phyloP scores from a whole-genome alignment of 2,329 filamentous ascomycete genomes.

The Xylaria hypoxylon region DNA sequence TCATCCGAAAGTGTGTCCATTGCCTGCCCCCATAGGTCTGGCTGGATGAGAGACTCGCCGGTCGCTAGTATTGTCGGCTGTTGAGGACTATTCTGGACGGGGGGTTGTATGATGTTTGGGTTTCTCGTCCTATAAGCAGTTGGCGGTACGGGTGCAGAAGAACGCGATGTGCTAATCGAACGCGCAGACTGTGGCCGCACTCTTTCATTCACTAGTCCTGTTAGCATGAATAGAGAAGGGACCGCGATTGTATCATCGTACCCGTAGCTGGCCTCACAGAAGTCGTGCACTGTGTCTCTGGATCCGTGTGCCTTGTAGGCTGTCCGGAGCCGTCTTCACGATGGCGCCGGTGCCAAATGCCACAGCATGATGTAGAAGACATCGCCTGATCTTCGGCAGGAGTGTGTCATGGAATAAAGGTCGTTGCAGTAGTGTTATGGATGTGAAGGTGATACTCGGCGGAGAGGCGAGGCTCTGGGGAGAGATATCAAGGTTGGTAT shows the following conservation, averaged over 20 bases:
- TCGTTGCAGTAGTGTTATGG: neutral
- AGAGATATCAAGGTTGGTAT: neutral
- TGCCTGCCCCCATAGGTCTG: constrained; percentile 26
- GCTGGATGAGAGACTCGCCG: neutral
- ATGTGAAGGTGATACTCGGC: neutral
- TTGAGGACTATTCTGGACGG: constrained; percentile 1
- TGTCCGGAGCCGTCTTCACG: neutral
- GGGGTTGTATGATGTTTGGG: neutral
- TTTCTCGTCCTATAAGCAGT: neutral
- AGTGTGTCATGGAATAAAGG: neutral
- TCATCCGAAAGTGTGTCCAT: constrained; percentile 18
- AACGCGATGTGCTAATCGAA: neutral
- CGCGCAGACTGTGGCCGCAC: constrained; percentile 10
- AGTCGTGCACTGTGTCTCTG: neutral
- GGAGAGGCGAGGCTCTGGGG: neutral
- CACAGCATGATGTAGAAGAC: constrained; percentile 9
- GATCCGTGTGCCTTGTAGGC: neutral
- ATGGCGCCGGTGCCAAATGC: neutral
- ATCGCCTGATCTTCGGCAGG: neutral
- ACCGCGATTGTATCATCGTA: neutral
- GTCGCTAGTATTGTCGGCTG: neutral
- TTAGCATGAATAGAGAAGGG: constrained; percentile 1
- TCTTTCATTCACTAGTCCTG: neutral
- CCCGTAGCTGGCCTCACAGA: neutral
- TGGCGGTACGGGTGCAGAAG: neutral